Evolutionary conservation across 2,329 filamentous ascomycete species (phyloP), one percentile per base, ranked within the genome.

Genomic region (Fusarium sp.): DNA sequence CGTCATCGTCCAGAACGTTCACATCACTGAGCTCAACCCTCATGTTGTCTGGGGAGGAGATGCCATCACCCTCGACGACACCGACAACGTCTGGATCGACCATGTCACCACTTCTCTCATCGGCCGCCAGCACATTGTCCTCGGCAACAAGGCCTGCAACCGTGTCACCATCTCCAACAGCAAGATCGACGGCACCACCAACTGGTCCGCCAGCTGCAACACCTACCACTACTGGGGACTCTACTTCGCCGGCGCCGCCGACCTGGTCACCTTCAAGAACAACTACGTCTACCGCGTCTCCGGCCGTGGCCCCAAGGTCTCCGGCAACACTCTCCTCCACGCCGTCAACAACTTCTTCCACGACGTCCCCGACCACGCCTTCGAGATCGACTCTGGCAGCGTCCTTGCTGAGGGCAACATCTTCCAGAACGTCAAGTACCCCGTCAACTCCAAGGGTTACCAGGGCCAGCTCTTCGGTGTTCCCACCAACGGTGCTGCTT

Each of bases 311-410:
- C 87, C 86, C 69, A 88, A 89, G 79, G 79, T 89, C 22, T 81
- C 80, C 20, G 85, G 85, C 75, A 86, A 86, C 55, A 81, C 87
- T 44, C 78, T 81, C 19, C 76, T 89, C 53, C 87, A 89, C 76
- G 84, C 84, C 41, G 84, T 87, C 74, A 89, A 88, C 83, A 89
- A 89, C 82, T 87, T 85, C 82, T 88, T 82, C 79, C 81, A 86
- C 74, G 80, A 83, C 72, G 84, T 83, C 75, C 74, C 77, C 20
- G 83, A 83, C 48, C 87, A 89, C 77, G 84, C 86, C n/a, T 88
- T 89, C 74, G 87, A 87, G 76, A 76, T 83, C 47, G 80, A 79
- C 52, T 47, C 74, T 7, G 81, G 81, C 41, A 78, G 70, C 50
- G 81, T 86, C 43, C 78, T 89, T 22, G 83, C 83, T 4, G 86